Base-by-base conservation (phyloP, 257 asterid genomes). In the Solanum pinnatisectum region DNA sequence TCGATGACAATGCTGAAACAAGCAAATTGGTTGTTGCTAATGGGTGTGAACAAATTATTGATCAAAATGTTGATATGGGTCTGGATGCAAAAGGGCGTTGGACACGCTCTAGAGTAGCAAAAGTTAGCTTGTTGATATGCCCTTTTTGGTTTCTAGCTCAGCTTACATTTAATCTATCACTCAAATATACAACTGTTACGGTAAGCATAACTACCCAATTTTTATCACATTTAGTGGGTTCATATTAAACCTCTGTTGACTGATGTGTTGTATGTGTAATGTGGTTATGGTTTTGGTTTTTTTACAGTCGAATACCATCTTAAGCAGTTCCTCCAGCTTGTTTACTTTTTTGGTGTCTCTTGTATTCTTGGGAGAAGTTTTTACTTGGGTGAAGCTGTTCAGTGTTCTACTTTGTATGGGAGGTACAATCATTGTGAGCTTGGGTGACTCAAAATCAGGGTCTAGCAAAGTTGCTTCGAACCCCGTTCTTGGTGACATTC, bases 401-500 rank as follows among this genome's bases (percentile, higher is more conserved):
- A 95, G 99, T 23, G 99, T 97, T 78, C 92, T 97, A 52, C 98
- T 97, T 88, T 97, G 99, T 95, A 97, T 95, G 99, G 98, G 94
- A 81, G 99, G 99, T 52, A 95, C 98, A 7, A 90, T 95, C 18
- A 87, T 94, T 70, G 99, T 97, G 87, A 97, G 99, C 91, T 90
- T 96, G 76, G 98, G 96, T 30, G 99, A 97, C 91, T 92, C 96
- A 8, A 91, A 89, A 71, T 82, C 94, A 23, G 97, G 90, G 44
- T 91, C 91, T 10, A 91, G 89, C 78, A 88, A 49, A 27, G 92
- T 92, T 87, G 96, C 98, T 46, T 89, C 96, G 30, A 95, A 92
- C 87, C 98, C 98, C 87, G 81, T 87, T 89, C 94, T 94, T 71
- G 99, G 99, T 59, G 98, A 97, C 90, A 56, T 92, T 86, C 89